Percentiles rank a stretch among this genome's conserved stretches.
Conservation (phyloP, 2,329 filamentous ascomycete species). For the Xylaria hypoxylon region DNA sequence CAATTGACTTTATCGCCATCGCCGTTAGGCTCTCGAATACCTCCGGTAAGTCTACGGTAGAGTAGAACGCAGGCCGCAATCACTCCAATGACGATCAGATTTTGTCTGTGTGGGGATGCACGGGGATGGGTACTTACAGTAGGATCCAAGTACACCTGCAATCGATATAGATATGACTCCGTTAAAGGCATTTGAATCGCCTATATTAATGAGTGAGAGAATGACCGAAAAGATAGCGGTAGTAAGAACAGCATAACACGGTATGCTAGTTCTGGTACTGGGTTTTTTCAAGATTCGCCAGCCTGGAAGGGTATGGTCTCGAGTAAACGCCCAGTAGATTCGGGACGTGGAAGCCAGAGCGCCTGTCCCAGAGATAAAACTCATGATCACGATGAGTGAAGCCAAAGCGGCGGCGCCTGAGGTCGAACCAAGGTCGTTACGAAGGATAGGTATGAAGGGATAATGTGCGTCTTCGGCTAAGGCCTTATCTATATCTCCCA, state of each 20-base stretch:
- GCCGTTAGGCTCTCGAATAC: too few relatives aligned
- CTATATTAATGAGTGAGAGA: constrained; percentile 39
- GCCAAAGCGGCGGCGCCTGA: constrained; percentile 63
- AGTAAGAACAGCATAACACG: constrained; percentile 32
- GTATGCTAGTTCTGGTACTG: constrained; percentile 36
- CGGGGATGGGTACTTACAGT: too few relatives aligned
- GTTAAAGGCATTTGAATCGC: constrained; percentile 37
- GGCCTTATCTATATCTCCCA: constrained; percentile 60
- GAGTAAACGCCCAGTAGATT: constrained; percentile 64
- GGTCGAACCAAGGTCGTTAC: constrained; percentile 59
- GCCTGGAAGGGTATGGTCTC: constrained; percentile 38
- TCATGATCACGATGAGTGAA: constrained; percentile 60
- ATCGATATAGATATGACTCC: constrained; percentile 39
- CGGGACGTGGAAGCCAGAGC: constrained; percentile 68
- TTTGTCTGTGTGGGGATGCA: too few relatives aligned
- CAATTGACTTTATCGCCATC: too few relatives aligned
- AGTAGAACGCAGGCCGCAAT: neutral
- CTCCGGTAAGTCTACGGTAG: neutral
- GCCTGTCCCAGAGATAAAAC: constrained; percentile 61
- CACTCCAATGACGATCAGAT: too few relatives aligned
- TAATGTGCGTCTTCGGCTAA: constrained; percentile 60
- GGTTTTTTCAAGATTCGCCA: constrained; percentile 33
- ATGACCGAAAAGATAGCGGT: constrained; percentile 27
- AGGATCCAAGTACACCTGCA: constrained; percentile 37
- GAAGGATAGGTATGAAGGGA: constrained; percentile 70